Percentiles rank a stretch among this genome's conserved stretches.
phyloP scores from a whole-genome alignment of 768 basidiomycete genomes.

The Auriscalpium orientale region DNA sequence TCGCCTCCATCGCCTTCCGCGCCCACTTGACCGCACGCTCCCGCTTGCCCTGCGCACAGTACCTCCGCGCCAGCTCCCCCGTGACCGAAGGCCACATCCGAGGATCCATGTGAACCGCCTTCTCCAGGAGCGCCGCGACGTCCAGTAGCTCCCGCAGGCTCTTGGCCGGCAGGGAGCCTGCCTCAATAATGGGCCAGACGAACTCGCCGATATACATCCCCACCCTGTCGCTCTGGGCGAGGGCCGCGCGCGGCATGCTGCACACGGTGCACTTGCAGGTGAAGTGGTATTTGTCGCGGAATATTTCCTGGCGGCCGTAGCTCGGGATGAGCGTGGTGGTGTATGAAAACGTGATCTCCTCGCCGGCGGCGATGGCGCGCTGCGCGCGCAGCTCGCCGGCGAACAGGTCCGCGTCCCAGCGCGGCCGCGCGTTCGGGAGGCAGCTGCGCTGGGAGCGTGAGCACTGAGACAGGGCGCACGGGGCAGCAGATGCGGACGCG shows the following conservation, averaged over 20 bases:
- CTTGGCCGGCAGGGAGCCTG: neutral
- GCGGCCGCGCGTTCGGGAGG: conserved; percentile 13
- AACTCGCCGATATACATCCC: conserved; percentile 7
- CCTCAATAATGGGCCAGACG: neutral
- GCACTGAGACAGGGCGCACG: conserved; percentile 23
- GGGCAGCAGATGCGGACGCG: neutral
- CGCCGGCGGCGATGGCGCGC: conserved; percentile 24
- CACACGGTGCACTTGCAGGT: conserved; percentile 28
- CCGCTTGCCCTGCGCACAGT: neutral
- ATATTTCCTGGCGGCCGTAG: conserved; percentile 19
- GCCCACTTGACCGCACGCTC: conserved; percentile 5
- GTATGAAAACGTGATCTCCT: conserved; percentile 28
- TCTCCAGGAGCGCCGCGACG: neutral
- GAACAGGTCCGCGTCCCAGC: conserved; percentile 22
- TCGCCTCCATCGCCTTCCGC: conserved; percentile 3
- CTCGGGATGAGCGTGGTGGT: conserved; percentile 5
- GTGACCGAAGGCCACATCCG: conserved; percentile 5
- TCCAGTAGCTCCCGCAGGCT: neutral
- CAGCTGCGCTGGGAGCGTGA: conserved; percentile 17
- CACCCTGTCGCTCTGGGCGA: conserved; percentile 9
- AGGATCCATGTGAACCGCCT: conserved; percentile 1
- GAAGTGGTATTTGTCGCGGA: conserved; percentile 25
- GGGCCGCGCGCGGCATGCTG: conserved; percentile 8
- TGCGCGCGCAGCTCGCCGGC: conserved; percentile 23
- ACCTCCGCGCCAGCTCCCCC: neutral